Evolutionary conservation across 1,284 basidiomycete species (phyloP).

Genomic region (Apiotrichum veenhuisii): DNA sequence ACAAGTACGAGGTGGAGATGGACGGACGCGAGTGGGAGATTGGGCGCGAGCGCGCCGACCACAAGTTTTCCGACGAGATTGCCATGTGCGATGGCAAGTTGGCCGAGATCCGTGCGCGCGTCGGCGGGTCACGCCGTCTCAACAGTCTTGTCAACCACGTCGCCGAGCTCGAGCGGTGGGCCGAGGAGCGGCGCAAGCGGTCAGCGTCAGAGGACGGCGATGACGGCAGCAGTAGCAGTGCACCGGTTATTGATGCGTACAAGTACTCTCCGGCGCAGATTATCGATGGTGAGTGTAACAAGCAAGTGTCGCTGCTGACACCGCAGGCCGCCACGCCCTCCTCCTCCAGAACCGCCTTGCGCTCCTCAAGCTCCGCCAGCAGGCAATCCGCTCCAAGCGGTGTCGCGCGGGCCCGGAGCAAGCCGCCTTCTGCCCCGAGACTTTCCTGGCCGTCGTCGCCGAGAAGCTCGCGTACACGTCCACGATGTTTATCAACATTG

Average conservation of each 20-base stretch:
- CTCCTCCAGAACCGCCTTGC: slow-evolving; percentile 75
- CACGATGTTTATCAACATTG: slow-evolving; percentile 98
- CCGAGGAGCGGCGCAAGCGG: slow-evolving; percentile 59
- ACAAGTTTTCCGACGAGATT: slow-evolving; percentile 79
- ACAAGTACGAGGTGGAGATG: slow-evolving; percentile 85
- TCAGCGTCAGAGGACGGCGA: slow-evolving; percentile 33
- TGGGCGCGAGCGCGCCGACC: slow-evolving; percentile 70
- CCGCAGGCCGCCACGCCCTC: slow-evolving; percentile 80
- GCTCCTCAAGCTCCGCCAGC: slow-evolving; percentile 77
- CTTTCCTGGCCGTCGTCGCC: slow-evolving; percentile 92
- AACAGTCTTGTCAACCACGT: slow-evolving; percentile 77
- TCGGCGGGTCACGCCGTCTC: slow-evolving; percentile 79
- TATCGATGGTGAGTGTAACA: slow-evolving; percentile 66
- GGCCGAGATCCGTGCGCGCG: slow-evolving; percentile 74
- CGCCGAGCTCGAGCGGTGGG: slow-evolving; percentile 73
- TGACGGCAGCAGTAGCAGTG: slow-evolving; percentile 51
- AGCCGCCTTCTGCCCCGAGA: slow-evolving; percentile 89
- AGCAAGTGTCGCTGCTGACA: background rate
- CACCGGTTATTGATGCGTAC: slow-evolving; percentile 63
- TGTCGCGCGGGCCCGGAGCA: slow-evolving; percentile 82
- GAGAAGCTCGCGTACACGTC: slow-evolving; percentile 96
- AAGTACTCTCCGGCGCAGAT: slow-evolving; percentile 86
- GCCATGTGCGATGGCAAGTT: slow-evolving; percentile 79
- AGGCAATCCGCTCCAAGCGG: slow-evolving; percentile 78
- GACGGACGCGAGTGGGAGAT: slow-evolving; percentile 86